Evolutionary conservation across 371 early-diverging fungal species (phyloP).

Genomic region (Choanephora cucurbitarum): DNA sequence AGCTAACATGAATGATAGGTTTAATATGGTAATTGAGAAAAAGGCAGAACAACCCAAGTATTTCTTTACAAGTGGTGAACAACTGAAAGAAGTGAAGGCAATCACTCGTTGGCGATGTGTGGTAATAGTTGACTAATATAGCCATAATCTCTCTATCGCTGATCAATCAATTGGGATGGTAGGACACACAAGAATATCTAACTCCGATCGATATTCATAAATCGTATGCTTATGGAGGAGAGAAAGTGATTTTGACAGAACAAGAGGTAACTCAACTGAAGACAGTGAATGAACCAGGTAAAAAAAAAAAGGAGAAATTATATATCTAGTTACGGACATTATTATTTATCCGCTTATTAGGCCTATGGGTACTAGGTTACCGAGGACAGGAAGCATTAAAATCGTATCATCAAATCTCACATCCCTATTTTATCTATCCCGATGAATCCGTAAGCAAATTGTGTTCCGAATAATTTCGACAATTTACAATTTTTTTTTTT

Average conservation of each 20-base stretch:
- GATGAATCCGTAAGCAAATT: conserved; percentile 67
- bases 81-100: conserved; percentile 54
- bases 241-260: conserved; percentile 59
- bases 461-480: conserved; percentile 1
- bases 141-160: conserved; percentile 6
- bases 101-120: conserved; percentile 60
- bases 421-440: conserved; percentile 73
- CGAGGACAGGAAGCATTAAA: conserved; percentile 41
- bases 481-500: not conserved
- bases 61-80: conserved; percentile 52
- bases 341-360: conserved; percentile 23
- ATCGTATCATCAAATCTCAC: conserved; percentile 58
- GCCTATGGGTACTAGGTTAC: conserved; percentile 69
- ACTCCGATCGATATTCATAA: conserved; percentile 58
- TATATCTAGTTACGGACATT: not conserved
- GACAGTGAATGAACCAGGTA: conserved; percentile 56
- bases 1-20: too few species aligned
- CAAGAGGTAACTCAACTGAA: conserved; percentile 56
- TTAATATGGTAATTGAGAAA: conserved; percentile 48
- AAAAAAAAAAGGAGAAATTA: conserved; percentile 1
- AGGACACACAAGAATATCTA: conserved; percentile 57
- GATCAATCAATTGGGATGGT: conserved; percentile 4
- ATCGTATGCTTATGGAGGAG: conserved; percentile 59
- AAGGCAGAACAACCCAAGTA: conserved; percentile 42
- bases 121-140: conserved; percentile 22